Evolutionary conservation across 805 yeast species (phyloP), one percentile per base, ranked within the genome.

Genomic region (Lipomyces mesembrius): DNA sequence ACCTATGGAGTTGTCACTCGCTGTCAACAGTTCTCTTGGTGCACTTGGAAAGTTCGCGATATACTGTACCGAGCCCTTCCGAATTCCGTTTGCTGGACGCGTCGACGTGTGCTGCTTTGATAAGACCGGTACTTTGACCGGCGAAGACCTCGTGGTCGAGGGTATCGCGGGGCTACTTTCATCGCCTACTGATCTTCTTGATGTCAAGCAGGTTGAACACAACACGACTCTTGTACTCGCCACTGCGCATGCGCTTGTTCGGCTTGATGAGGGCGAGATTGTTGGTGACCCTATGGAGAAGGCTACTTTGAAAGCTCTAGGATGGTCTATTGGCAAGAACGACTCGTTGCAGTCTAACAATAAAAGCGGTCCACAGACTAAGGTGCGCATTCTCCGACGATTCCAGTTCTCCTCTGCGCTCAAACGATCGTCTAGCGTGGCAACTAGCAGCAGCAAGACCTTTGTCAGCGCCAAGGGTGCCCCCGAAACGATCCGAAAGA

Each of bases 271-370:
- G 77, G 99, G 98, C 74, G 98, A 95, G 70, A 86, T 93, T 73
- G 99, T 95, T 68, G 99, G 99, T 79, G 99, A 95, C 76, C 98
- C 99, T 70, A 94, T 95, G 98, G 99, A 95, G 80, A 92, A 92
- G 79, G 97, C 96, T 34, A 95, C 99, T 62, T 82, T 95, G 73
- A 88, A 87, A 72, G 94, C 96, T 54, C 85, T 95, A 65, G 87
- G 87, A 37, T 95, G 98, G 97, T 83, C 82, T 53, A 89, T 95
- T 70, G 91, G 89, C 62, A 84, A 83, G 64, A 90, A 92, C 71
- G 97, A 92, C 76, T 80, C 79, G 14, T 46, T 68, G 22, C 69
- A 65, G 55, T 68, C 71, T 6, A 60, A 43, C 62, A 62, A 62
- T 52, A 43, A 46, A 46, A 61, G 43, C 35, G 71, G 69, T 17